A percentile compares a stretch with the other conserved stretches of the same genome.
Evolutionary conservation across 208 protist genomes (phyloP).

Genomic region (Crithidia acanthocephali): DNA sequence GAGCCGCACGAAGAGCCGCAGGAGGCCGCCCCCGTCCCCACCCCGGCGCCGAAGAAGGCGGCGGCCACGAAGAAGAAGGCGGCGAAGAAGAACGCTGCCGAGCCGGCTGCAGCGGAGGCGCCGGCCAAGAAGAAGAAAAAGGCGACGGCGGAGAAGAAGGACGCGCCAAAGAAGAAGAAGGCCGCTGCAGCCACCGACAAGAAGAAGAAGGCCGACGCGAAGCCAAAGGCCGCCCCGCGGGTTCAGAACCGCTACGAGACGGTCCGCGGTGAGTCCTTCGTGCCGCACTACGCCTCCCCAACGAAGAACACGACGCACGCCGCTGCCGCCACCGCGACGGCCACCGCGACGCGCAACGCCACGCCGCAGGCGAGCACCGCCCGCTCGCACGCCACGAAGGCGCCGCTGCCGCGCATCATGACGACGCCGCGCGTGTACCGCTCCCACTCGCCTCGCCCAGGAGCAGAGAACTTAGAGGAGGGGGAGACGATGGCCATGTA

Average conservation of each 20-base stretch:
- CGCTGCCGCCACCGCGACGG: background rate
- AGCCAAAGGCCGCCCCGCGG: background rate
- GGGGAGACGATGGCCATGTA: slow-evolving; percentile 16
- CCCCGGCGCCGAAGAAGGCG: slow-evolving; percentile 17
- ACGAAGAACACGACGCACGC: background rate
- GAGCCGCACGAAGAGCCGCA: slow-evolving; percentile 1
- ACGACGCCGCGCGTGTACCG: slow-evolving; percentile 41
- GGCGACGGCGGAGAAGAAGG: background rate
- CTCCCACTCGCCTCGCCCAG: slow-evolving; percentile 39
- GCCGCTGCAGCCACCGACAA: background rate
- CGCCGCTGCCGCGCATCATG: slow-evolving; percentile 32
- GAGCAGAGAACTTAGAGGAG: slow-evolving; percentile 21
- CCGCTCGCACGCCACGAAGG: background rate
- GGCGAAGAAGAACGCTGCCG: background rate
- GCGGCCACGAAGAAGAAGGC: slow-evolving; percentile 9
- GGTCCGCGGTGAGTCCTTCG: background rate
- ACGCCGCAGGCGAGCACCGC: slow-evolving; percentile 15
- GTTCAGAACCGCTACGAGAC: too few relatives aligned
- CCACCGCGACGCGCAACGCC: background rate
- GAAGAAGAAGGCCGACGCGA: background rate
- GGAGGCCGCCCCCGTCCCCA: background rate
- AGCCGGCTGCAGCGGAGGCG: background rate
- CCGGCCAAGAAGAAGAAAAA: background rate
- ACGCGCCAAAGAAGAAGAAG: slow-evolving; percentile 13
- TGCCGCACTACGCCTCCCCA: slow-evolving; percentile 5